Evolutionary conservation across 306 rosid species (phyloP).

Genomic region (Sophora flavescens): DNA sequence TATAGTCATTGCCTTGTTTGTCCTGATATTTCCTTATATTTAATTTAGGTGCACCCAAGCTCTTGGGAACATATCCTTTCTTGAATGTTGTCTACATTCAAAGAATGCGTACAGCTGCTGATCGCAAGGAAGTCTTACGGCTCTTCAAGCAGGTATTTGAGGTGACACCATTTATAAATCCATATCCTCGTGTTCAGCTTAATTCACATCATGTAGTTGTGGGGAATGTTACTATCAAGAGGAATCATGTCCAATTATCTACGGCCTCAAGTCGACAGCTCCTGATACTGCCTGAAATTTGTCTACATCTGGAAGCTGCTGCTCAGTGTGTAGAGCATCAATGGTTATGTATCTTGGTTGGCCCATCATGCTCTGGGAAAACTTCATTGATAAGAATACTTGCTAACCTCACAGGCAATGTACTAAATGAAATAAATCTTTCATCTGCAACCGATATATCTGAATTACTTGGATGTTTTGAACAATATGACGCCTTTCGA

Average conservation of each 20-base stretch:
- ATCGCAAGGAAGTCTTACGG: conserved; percentile 76
- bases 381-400: conserved; percentile 83
- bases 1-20: not conserved
- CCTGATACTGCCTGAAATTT: conserved; percentile 71
- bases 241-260: conserved; percentile 58
- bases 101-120: conserved; percentile 88
- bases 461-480: conserved; percentile 93
- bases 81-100: conserved; percentile 82
- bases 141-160: conserved; percentile 74
- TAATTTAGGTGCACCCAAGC: conserved; percentile 60
- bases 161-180: conserved; percentile 68
- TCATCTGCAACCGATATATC: conserved; percentile 95
- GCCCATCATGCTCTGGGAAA: conserved; percentile 89
- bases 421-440: conserved; percentile 83
- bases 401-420: conserved; percentile 87
- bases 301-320: conserved; percentile 88
- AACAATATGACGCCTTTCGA: conserved; percentile 82
- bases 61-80: conserved; percentile 64
- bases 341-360: conserved; percentile 94
- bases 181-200: conserved; percentile 76
- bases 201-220: conserved; percentile 59
- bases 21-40: conserved; percentile 43
- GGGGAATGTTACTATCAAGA: conserved; percentile 70
- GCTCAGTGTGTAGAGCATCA: conserved; percentile 78
- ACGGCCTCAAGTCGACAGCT: conserved; percentile 54